A percentile compares a stretch with the other conserved stretches of the same genome.
Evolutionary conservation across 1,139 yeast species (phyloP).

Genomic region (Saccharomyces hybrid): DNA sequence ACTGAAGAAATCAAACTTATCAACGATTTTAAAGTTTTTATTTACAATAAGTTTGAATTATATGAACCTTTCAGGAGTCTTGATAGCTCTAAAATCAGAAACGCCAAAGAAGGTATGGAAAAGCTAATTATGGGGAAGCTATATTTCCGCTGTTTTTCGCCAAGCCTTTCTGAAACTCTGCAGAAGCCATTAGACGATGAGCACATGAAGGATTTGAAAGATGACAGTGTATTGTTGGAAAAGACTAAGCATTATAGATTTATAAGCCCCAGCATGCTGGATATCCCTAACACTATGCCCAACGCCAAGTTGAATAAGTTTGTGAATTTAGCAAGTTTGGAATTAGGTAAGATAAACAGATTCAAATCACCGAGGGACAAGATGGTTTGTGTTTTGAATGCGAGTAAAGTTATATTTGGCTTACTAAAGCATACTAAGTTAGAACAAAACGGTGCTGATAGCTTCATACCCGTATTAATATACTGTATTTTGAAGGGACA

Average conservation of each 20-base stretch:
- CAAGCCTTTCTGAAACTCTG: constrained; percentile 46
- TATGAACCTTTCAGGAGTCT: constrained; percentile 71
- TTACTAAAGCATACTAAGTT: constrained; percentile 57
- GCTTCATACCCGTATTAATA: constrained; percentile 80
- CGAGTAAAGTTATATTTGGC: constrained; percentile 89
- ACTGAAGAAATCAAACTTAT: constrained; percentile 73
- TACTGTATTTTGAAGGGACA: constrained; percentile 67
- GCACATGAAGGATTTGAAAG: constrained; percentile 53
- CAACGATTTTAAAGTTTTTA: constrained; percentile 62
- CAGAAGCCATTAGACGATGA: constrained; percentile 35
- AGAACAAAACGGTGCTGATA: constrained; percentile 81
- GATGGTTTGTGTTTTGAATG: constrained; percentile 79
- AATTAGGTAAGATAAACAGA: constrained; percentile 66
- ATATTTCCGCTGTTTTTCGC: constrained; percentile 73
- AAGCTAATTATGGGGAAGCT: constrained; percentile 85
- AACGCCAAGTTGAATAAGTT: constrained; percentile 49
- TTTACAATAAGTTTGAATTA: constrained; percentile 53
- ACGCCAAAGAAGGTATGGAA: constrained; percentile 86
- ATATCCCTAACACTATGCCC: constrained; percentile 43
- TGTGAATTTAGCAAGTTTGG: constrained; percentile 59
- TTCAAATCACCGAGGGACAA: constrained; percentile 94
- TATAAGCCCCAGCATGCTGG: constrained; percentile 74
- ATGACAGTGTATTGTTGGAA: constrained; percentile 48
- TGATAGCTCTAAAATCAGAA: constrained; percentile 52
- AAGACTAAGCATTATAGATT: constrained; percentile 65